A percentile compares a stretch with the other conserved stretches of the same genome.
Evolutionary conservation across 371 early-diverging fungal genomes (phyloP).

Genomic region (Rhizomucor miehei): DNA sequence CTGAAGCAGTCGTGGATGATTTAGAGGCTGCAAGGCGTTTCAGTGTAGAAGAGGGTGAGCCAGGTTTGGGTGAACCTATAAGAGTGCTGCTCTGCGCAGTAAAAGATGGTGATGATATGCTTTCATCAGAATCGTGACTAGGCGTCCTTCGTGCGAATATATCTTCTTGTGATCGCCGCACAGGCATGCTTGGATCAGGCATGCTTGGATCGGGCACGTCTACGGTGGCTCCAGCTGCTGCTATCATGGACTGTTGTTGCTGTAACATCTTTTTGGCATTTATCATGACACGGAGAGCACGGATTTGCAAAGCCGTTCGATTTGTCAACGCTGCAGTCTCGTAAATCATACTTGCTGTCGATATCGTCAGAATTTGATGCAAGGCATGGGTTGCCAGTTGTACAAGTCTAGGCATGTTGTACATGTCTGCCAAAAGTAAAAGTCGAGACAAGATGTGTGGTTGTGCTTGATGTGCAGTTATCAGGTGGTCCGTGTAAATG

Average conservation of each 20-base stretch:
- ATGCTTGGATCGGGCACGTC: neutral
- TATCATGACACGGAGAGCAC: slow-evolving; percentile 63
- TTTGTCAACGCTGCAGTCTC: slow-evolving; percentile 60
- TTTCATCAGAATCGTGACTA: too few relatives aligned
- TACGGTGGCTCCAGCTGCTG: neutral
- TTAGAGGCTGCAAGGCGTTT: slow-evolving; percentile 11
- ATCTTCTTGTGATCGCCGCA: neutral
- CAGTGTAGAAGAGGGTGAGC: slow-evolving; percentile 2
- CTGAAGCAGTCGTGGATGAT: slow-evolving; percentile 12
- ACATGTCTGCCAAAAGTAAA: slow-evolving; percentile 61
- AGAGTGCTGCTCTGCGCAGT: slow-evolving; percentile 5
- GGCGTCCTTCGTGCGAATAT: neutral
- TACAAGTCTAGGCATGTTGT: slow-evolving; percentile 53
- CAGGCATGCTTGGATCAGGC: neutral
- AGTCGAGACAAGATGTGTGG: slow-evolving; percentile 64
- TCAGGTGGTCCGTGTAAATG: slow-evolving; percentile 73
- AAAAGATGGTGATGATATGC: neutral
- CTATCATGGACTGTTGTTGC: slow-evolving; percentile 35
- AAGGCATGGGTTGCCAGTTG: slow-evolving; percentile 63
- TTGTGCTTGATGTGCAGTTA: slow-evolving; percentile 61
- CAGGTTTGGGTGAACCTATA: too few relatives aligned
- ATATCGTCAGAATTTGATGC: slow-evolving; percentile 63
- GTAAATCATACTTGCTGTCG: slow-evolving; percentile 70
- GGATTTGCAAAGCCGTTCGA: slow-evolving; percentile 60
- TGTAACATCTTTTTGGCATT: slow-evolving; percentile 59